phyloP scores from a whole-genome alignment of 768 basidiomycete genomes.

The Guyanaporus albipodus region DNA sequence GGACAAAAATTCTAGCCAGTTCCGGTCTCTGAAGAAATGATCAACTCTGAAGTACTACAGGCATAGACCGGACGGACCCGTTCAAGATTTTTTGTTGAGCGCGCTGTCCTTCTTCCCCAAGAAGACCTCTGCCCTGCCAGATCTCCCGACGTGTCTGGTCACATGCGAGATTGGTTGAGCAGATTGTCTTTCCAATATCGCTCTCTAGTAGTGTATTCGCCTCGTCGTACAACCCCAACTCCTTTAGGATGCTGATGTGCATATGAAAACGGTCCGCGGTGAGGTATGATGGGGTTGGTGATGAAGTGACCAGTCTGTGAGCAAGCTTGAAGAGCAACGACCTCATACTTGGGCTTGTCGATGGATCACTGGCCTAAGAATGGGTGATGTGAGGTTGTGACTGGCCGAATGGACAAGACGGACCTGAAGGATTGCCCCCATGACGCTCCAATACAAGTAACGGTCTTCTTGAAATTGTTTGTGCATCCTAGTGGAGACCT shows the following conservation, averaged over 20 bases:
- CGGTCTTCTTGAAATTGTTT: slow-evolving; percentile 81
- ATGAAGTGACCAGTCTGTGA: slow-evolving; percentile 64
- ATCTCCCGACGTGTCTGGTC: slow-evolving; percentile 75
- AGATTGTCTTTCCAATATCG: slow-evolving; percentile 64
- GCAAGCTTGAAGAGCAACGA: slow-evolving; percentile 72
- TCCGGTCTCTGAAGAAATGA: slow-evolving; percentile 56
- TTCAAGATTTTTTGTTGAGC: slow-evolving; percentile 59
- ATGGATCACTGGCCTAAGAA: slow-evolving; percentile 65
- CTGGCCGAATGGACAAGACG: slow-evolving; percentile 1
- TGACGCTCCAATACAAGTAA: slow-evolving; percentile 81
- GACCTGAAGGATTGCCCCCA: slow-evolving; percentile 78
- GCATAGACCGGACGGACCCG: slow-evolving; percentile 42
- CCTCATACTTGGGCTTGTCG: slow-evolving; percentile 60
- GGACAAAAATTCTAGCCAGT: slow-evolving; percentile 82
- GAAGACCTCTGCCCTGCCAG: slow-evolving; percentile 52
- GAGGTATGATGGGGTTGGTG: slow-evolving; percentile 57
- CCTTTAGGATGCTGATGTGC: slow-evolving; percentile 66
- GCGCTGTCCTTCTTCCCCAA: slow-evolving; percentile 56
- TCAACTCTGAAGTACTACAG: slow-evolving; percentile 20
- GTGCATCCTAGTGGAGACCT: slow-evolving; percentile 80
- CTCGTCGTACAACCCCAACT: slow-evolving; percentile 66
- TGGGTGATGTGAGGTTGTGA: slow-evolving; percentile 8
- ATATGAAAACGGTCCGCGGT: slow-evolving; percentile 76
- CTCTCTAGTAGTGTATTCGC: slow-evolving; percentile 65
- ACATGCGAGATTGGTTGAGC: slow-evolving; percentile 65